These are phyloP conservation scores for Erodium maritimum DNA, from an alignment of 345 rosid genomes.

Conservation along the genomic window DNA sequence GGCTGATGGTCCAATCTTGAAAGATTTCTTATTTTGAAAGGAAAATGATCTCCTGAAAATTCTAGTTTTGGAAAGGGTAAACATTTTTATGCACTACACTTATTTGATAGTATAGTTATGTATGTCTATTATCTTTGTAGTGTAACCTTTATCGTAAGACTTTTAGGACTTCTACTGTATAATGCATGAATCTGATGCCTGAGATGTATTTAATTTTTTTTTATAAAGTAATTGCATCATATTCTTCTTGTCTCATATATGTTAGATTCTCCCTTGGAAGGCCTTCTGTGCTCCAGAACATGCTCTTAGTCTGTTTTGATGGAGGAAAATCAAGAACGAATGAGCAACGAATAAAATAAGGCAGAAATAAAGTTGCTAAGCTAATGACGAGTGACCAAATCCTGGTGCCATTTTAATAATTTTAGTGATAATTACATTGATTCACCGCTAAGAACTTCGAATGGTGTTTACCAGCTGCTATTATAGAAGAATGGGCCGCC, in stretches of 20 bases:
- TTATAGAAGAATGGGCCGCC: neutral
- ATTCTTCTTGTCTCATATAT: slow-evolving; percentile 1
- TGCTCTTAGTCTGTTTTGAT: neutral
- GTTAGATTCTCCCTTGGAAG: neutral
- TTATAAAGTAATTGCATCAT: neutral
- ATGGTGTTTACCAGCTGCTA: neutral
- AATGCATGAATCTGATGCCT: neutral
- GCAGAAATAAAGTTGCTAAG: neutral
- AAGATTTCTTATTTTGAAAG: neutral
- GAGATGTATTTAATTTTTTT: neutral
- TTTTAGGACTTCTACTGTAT: neutral
- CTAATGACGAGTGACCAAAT: neutral
- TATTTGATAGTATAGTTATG: neutral
- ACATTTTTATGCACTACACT: neutral
- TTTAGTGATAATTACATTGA: neutral
- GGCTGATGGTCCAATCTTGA: neutral
- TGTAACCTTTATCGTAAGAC: neutral
- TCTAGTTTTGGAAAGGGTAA: neutral
- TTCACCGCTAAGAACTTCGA: neutral
- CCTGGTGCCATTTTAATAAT: neutral
- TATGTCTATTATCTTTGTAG: neutral
- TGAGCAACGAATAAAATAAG: neutral
- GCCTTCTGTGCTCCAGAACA: neutral
- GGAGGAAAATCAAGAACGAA: neutral
- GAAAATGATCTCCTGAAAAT: neutral